Percentiles rank a stretch among this genome's conserved stretches.
These are phyloP conservation scores for Didymella keratinophila DNA, from an alignment of 2,329 filamentous ascomycete species.

Conservation along the genomic window DNA sequence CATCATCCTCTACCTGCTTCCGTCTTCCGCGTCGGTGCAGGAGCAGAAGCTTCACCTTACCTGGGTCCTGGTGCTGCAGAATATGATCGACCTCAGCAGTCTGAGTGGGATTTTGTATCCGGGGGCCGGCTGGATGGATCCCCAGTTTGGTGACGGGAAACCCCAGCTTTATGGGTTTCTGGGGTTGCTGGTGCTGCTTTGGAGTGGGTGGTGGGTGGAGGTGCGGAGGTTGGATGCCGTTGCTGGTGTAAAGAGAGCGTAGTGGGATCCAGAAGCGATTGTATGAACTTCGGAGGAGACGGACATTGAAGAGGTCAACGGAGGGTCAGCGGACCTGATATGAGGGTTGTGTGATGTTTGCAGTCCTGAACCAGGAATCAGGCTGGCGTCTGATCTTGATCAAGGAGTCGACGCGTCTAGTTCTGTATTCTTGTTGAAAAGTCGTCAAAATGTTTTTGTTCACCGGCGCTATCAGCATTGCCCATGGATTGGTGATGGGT, in stretches of 20 bases:
- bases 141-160: slow-evolving; percentile 54
- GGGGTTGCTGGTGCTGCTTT: slow-evolving; percentile 31
- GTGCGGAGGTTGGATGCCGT: neutral
- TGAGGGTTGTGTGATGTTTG: too few species aligned
- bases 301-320: too few species aligned
- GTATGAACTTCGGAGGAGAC: too few species aligned
- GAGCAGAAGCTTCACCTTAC: slow-evolving; percentile 21
- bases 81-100: slow-evolving; percentile 56
- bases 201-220: slow-evolving; percentile 35
- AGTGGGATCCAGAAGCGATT: too few species aligned
- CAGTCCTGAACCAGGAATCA: too few species aligned
- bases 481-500: too few species aligned
- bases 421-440: too few species aligned
- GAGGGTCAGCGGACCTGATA: too few species aligned
- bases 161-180: slow-evolving; percentile 49
- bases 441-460: too few species aligned
- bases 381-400: too few species aligned
- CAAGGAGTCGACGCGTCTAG: too few species aligned
- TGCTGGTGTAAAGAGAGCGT: neutral
- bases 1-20: neutral
- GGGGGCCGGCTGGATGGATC: slow-evolving; percentile 54
- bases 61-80: slow-evolving; percentile 45
- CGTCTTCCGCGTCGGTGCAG: neutral
- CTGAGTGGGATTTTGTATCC: slow-evolving; percentile 58
- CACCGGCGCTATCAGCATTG: too few species aligned